phyloP scores from a whole-genome alignment of 345 rosid genomes.

The Sapria himalayana region DNA sequence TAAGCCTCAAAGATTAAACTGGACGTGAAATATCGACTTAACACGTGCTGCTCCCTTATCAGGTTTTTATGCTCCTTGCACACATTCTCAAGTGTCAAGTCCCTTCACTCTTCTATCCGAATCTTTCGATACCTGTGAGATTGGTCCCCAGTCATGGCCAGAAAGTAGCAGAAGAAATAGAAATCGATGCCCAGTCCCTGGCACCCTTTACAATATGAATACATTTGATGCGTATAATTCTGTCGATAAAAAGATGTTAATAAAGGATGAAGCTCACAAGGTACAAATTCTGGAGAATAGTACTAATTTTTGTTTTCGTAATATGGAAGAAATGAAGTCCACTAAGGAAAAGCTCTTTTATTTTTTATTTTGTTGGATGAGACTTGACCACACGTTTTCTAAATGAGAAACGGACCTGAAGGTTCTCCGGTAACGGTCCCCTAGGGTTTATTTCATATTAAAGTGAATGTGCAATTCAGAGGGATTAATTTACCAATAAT shows the following conservation, averaged over 20 bases:
- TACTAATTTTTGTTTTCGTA: too few relatives aligned
- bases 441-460: too few relatives aligned
- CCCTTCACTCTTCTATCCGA: slow-evolving; percentile 49
- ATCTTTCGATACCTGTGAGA: slow-evolving; percentile 33
- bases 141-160: slow-evolving; percentile 12
- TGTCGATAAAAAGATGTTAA: slow-evolving; percentile 39
- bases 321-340: too few relatives aligned
- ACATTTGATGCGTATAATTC: slow-evolving; percentile 50
- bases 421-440: too few relatives aligned
- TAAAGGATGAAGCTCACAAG: slow-evolving; percentile 56
- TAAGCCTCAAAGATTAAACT: slow-evolving; percentile 5
- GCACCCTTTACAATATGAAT: slow-evolving; percentile 56
- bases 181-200: slow-evolving; percentile 64
- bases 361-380: too few relatives aligned
- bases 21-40: not conserved
- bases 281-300: too few relatives aligned
- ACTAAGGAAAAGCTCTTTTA: too few relatives aligned
- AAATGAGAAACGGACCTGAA: too few relatives aligned
- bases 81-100: slow-evolving; percentile 58
- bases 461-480: too few relatives aligned
- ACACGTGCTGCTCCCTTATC: slow-evolving; percentile 5
- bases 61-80: slow-evolving; percentile 84
- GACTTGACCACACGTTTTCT: too few relatives aligned
- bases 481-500: too few relatives aligned
- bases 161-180: slow-evolving; percentile 31